Percentiles rank a stretch among this genome's conserved stretches.
Conservation (phyloP, 176 grass and related monocot species). For the Phyllostachys edulis region DNA sequence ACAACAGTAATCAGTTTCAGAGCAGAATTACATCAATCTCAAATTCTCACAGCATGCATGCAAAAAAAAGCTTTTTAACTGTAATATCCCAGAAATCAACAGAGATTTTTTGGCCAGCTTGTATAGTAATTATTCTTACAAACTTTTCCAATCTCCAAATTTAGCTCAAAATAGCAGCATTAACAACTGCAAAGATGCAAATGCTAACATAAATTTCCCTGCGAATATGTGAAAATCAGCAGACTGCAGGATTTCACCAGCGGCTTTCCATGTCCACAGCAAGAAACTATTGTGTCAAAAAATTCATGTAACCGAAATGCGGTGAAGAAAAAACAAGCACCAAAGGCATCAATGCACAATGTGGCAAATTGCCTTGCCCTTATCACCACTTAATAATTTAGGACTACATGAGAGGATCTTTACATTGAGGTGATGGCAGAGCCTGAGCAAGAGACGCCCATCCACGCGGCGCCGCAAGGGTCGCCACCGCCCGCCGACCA, state of each 20-base stretch:
- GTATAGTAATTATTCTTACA: neutral
- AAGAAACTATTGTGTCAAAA: neutral
- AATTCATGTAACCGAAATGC: neutral
- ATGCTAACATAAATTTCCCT: conserved; percentile 16
- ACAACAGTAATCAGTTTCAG: neutral
- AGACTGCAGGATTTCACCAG: neutral
- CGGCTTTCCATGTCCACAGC: neutral
- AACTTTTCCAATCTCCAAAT: neutral
- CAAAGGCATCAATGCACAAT: neutral
- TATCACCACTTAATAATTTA: neutral
- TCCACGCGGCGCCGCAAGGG: conserved; percentile 86
- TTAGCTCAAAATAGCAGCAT: neutral
- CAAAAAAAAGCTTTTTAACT: neutral
- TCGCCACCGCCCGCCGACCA: conserved; percentile 76
- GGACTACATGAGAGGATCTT: neutral
- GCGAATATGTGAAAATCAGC: neutral
- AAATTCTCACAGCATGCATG: neutral
- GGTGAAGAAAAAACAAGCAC: neutral
- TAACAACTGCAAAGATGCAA: neutral
- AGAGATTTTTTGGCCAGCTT: neutral
- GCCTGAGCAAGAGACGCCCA: conserved; percentile 71
- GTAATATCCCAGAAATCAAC: neutral
- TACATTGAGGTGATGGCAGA: conserved; percentile 84
- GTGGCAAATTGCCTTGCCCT: neutral
- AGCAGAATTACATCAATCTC: neutral